Evolutionary conservation across 176 grass and related monocot genomes (phyloP).

Genomic region (Musa troglodytarum): DNA sequence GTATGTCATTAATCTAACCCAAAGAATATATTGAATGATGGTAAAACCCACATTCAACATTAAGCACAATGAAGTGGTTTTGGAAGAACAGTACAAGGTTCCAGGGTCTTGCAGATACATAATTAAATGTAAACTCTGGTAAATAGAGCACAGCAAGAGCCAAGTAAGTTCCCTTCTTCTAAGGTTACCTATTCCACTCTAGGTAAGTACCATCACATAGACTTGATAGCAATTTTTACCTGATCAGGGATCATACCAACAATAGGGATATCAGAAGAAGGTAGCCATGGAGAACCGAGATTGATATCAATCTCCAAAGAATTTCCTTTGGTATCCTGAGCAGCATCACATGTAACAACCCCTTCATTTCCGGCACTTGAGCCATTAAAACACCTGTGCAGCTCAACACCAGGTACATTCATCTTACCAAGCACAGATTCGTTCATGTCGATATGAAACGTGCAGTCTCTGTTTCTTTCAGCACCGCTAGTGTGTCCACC

Average conservation of each 20-base stretch:
- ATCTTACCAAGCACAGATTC: slow-evolving; percentile 40
- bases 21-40: too few relatives aligned
- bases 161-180: neutral
- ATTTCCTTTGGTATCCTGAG: slow-evolving; percentile 31
- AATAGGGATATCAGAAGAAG: slow-evolving; percentile 47
- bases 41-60: too few relatives aligned
- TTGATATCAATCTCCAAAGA: slow-evolving; percentile 38
- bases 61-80: too few relatives aligned
- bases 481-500: slow-evolving; percentile 28
- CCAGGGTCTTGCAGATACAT: too few relatives aligned
- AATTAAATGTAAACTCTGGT: too few relatives aligned
- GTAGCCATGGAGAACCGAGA: slow-evolving; percentile 33
- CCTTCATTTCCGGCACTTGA: slow-evolving; percentile 18
- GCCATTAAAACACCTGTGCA: slow-evolving; percentile 38
- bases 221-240: slow-evolving; percentile 34
- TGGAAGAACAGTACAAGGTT: too few relatives aligned
- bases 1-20: too few relatives aligned
- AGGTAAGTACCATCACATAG: neutral
- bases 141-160: neutral
- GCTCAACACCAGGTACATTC: slow-evolving; percentile 29
- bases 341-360: slow-evolving; percentile 23
- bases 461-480: slow-evolving; percentile 39
- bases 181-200: neutral
- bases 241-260: slow-evolving; percentile 55
- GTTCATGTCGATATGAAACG: slow-evolving; percentile 74